Evolutionary conservation across 768 basidiomycete genomes (phyloP), one percentile per base, ranked within the genome.

Genomic region (Rhodotorula kratochvilovae): DNA sequence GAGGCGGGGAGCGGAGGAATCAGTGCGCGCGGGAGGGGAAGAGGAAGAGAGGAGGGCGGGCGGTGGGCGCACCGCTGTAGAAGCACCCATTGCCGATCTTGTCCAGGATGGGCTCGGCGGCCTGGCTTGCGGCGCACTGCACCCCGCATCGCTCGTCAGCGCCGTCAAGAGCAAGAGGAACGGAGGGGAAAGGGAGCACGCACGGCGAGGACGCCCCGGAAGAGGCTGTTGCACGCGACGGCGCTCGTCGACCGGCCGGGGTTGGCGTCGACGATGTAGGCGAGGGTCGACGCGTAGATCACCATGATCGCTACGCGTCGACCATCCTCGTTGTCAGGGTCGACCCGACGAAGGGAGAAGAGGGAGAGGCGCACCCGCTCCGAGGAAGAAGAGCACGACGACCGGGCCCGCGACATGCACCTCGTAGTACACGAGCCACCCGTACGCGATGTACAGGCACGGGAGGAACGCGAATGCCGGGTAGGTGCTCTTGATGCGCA

Each of bases 231-330:
- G 39, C 84, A 81, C 0, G 91, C 90, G 15, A 82, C 75, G 2
- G 89, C 90, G 5, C 86, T 86, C 8, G 88, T 86, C 4, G 90
- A 90, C 39, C 89, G 85, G 16, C 92, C 92, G 12, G 84, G 82
- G 78, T 94, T 96, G 10, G 90, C 86, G 76, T 96, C 92, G 25
- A 93, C 90, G 45, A 93, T 83, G 76, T 92, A 94, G 0, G 92
- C 89, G 42, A 94, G 81, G 0, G 89, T 88, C 61, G 86, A 86
- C 25, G 86, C 81, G 77, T 89, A 89, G 59, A 87, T 86, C 80
- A 83, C 83, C 75, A 59, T 66, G 25, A 58, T 59, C 31, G 54
- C 48, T 46, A 21, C 17, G 19, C 5, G 45, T n/a, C n/a, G n/a
- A n/a, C n/a, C n/a, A n/a, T n/a, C n/a, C n/a, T n/a, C n/a, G 17